These are phyloP conservation scores for Diaporthe longicolla DNA, from an alignment of 2,329 filamentous ascomycete species.

Conservation along the genomic window DNA sequence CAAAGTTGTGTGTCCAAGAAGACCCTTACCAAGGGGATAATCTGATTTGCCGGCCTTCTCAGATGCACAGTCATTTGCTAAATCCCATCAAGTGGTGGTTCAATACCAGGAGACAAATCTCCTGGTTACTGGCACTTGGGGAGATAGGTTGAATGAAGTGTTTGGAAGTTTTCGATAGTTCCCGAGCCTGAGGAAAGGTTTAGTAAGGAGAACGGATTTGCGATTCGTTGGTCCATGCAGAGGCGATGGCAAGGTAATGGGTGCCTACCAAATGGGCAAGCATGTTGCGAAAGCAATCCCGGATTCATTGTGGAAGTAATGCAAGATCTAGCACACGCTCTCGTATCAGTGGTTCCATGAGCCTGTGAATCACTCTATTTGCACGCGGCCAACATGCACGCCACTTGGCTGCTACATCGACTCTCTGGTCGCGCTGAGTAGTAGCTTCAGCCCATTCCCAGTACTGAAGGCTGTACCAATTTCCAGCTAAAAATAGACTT, in stretches of 20 bases:
- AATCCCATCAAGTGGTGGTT: too few relatives aligned
- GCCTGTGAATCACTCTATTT: background rate
- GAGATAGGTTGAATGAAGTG: too few relatives aligned
- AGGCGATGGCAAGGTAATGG: background rate
- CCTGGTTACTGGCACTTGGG: too few relatives aligned
- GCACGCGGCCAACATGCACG: background rate
- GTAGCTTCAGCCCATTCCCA: too few relatives aligned
- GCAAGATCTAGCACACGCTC: rapidly evolving
- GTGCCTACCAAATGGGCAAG: background rate
- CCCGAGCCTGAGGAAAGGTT: background rate
- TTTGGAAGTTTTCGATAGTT: too few relatives aligned
- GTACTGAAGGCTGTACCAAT: background rate
- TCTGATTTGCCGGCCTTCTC: background rate
- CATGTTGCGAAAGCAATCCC: background rate
- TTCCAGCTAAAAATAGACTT: background rate
- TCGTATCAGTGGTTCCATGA: background rate
- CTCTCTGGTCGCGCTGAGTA: too few relatives aligned
- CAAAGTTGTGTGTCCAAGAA: background rate
- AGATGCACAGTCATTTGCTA: background rate
- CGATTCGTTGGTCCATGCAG: background rate
- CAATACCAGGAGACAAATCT: too few relatives aligned
- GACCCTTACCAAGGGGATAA: background rate
- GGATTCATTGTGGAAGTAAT: background rate
- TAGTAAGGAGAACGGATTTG: background rate
- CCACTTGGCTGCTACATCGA: background rate